phyloP scores from a whole-genome alignment of 2,329 filamentous ascomycete genomes.

The Fusarium proliferatum region DNA sequence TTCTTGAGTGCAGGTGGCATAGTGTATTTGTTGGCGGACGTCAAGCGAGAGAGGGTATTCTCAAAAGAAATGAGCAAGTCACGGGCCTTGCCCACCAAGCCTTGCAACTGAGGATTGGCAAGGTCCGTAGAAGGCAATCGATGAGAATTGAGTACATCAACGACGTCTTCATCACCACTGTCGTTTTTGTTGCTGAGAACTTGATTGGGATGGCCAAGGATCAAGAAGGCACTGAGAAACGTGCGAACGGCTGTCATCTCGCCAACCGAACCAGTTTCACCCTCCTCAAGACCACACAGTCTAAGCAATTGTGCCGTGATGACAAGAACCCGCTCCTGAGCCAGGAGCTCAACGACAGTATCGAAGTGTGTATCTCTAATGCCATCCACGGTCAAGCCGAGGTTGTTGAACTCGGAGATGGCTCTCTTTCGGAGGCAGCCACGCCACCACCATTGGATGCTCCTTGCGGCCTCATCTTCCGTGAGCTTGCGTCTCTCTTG shows the following conservation, averaged over 20 bases:
- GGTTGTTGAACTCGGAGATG: constrained; percentile 72
- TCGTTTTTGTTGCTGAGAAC: constrained; percentile 81
- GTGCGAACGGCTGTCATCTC: constrained; percentile 79
- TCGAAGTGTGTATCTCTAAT: constrained; percentile 79
- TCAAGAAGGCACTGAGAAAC: constrained; percentile 83
- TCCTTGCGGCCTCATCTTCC: constrained; percentile 70
- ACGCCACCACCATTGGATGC: constrained; percentile 79
- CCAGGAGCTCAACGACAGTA: constrained; percentile 75
- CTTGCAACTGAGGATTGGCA: constrained; percentile 72
- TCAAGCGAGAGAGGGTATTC: constrained; percentile 74
- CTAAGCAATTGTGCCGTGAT: constrained; percentile 74
- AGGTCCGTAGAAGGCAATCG: constrained; percentile 58
- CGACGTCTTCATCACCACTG: constrained; percentile 65
- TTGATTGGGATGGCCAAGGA: constrained; percentile 80
- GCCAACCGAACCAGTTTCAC: constrained; percentile 69
- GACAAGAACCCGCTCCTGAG: constrained; percentile 72
- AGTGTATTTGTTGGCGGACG: constrained; percentile 73
- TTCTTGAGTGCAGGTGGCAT: constrained; percentile 71
- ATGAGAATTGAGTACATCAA: constrained; percentile 47
- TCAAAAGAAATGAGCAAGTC: constrained; percentile 84
- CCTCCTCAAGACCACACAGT: constrained; percentile 76
- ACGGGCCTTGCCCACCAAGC: constrained; percentile 80
- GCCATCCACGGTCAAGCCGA: constrained; percentile 76
- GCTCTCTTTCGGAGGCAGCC: constrained; percentile 66
- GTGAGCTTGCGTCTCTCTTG: constrained; percentile 59